Evolutionary conservation across 2,329 filamentous ascomycete genomes (phyloP).

Genomic region (Arachnopeziza araneosa): DNA sequence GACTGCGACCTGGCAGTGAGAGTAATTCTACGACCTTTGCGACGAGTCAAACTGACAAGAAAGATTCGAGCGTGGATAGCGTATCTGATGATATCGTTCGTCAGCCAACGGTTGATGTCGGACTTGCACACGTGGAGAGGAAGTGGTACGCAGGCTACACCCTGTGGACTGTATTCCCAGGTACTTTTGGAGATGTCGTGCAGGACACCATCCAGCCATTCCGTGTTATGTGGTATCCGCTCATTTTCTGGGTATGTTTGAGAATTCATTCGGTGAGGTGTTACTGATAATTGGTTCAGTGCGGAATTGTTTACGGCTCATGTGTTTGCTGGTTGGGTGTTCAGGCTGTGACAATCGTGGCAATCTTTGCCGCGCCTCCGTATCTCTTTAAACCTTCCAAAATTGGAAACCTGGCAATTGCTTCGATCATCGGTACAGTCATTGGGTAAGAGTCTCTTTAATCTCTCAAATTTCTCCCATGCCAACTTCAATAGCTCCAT

Average conservation of each 20-base stretch:
- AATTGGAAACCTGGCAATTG: background rate
- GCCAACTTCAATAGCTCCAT: background rate
- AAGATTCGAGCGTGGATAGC: background rate
- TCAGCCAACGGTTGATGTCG: background rate
- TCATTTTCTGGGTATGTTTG: background rate
- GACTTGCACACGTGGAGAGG: background rate
- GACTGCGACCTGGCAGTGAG: background rate
- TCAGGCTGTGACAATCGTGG: background rate
- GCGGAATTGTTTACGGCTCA: background rate
- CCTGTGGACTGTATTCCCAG: background rate
- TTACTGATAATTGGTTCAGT: background rate
- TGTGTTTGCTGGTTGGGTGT: background rate
- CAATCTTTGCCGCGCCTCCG: background rate
- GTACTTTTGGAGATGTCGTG: background rate
- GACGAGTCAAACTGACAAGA: background rate
- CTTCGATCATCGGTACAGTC: background rate
- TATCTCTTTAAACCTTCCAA: background rate
- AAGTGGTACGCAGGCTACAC: background rate
- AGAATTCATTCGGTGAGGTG: too few species aligned
- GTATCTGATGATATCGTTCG: background rate
- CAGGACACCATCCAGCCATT: background rate
- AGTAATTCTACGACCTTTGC: background rate
- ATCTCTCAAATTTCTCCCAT: background rate
- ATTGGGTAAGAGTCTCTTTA: background rate
- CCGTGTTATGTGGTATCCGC: background rate